Evolutionary conservation across 2,329 filamentous ascomycete species (phyloP).

Genomic region (Tolypocladium endophyticum): DNA sequence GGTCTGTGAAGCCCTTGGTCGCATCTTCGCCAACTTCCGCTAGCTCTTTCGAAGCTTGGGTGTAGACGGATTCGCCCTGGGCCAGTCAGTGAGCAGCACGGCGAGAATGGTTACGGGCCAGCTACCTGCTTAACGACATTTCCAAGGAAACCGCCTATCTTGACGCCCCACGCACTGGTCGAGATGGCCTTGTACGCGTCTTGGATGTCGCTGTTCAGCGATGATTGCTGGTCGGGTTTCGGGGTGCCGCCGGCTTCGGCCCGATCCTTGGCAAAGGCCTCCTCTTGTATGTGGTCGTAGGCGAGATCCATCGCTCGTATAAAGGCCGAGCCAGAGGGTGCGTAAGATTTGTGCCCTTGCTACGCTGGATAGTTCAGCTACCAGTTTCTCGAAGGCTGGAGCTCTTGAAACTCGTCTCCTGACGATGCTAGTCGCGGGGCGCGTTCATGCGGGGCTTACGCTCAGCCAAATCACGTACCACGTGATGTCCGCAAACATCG

Average conservation of each 20-base stretch:
- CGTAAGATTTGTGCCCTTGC: background rate
- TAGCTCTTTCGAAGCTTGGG: conserved; percentile 78
- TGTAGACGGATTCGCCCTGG: conserved; percentile 72
- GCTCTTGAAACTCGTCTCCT: background rate
- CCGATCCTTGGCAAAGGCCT: conserved; percentile 53
- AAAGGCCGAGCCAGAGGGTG: background rate
- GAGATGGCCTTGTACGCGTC: conserved; percentile 94
- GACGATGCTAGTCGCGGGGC: background rate
- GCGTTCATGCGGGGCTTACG: background rate
- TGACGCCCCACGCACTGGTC: conserved; percentile 80
- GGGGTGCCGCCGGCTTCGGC: conserved; percentile 34
- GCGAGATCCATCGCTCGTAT: conserved; percentile 70
- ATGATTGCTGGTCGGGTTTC: conserved; percentile 31
- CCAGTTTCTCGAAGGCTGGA: background rate
- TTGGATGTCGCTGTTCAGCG: conserved; percentile 80
- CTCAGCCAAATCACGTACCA: background rate
- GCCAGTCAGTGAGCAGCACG: background rate
- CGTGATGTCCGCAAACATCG: background rate
- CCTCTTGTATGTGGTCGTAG: conserved; percentile 93
- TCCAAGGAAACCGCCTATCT: conserved; percentile 78
- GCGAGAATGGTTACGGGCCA: no score
- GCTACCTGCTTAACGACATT: conserved; percentile 84
- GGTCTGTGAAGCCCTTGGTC: conserved; percentile 63
- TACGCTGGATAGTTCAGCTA: background rate
- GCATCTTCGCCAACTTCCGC: conserved; percentile 71